Conservation (phyloP, 164 flowering plant species). For the Macadamia integrifolia region DNA sequence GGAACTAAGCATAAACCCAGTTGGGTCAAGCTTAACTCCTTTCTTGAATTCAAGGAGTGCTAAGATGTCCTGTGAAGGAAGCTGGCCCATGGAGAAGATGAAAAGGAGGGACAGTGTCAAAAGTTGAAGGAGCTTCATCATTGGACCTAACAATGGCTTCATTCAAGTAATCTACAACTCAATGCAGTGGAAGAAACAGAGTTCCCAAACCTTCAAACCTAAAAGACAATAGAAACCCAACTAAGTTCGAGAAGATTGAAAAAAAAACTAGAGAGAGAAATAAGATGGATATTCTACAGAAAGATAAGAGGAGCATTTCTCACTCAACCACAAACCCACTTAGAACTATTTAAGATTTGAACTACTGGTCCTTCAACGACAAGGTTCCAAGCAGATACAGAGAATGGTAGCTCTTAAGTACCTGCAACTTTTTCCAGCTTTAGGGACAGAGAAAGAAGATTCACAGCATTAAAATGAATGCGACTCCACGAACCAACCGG, state of each 20-base stretch:
- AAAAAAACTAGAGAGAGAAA: constrained; percentile 1
- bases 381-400: neutral
- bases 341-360: neutral
- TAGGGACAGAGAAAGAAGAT: neutral
- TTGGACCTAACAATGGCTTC: constrained; percentile 1
- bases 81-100: constrained; percentile 44
- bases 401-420: neutral
- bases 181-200: neutral
- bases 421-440: neutral
- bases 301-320: neutral
- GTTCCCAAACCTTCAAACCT: neutral
- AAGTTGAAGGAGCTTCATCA: constrained; percentile 13
- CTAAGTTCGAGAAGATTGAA: neutral
- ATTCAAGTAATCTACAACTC: neutral
- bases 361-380: neutral
- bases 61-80: constrained; percentile 82
- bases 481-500: constrained; percentile 1
- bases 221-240: neutral
- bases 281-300: neutral
- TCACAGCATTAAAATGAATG: constrained; percentile 4
- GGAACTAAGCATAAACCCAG: constrained; percentile 71
- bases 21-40: constrained; percentile 84
- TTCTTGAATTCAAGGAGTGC: constrained; percentile 88
- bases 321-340: neutral
- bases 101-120: constrained; percentile 5